Base-by-base conservation (phyloP, 306 rosid genomes). In the Quercus variabilis region DNA sequence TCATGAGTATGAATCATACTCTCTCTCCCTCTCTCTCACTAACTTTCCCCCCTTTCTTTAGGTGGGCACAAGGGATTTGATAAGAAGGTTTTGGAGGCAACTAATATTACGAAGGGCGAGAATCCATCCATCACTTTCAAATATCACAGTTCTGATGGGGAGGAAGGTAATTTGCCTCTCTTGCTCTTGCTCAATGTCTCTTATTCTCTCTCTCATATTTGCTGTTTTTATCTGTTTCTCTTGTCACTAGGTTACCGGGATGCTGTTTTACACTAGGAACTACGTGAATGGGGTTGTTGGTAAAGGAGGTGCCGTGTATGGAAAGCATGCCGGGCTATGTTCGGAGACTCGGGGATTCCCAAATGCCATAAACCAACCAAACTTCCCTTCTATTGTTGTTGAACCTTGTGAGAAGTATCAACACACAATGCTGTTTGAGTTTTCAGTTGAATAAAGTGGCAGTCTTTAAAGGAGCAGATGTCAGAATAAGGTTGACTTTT, bases 311-410 rank as follows among this genome's bases (percentile, higher is more conserved):
- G 91, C 96, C 25, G 83, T 85, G 38, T 92, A 92, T 65, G 91
- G 74, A 77, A 95, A 95, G 88, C 96, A 95, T 74, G 88, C 93
- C 0, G 99, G 92, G 55, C 85, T 95, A 18, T 95, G 99, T 76
- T 74, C 93, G 81, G 97, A 95, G 93, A 95, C 98, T 1, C 99
- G 91, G 57, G 99, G 96, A 25, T 93, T 91, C 83, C 99, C 99
- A 6, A 85, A 95, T 79, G 97, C 98, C 28, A 65, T 93, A 23
- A 91, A 93, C 84, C 86, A 89, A 49, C 83, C 89, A 0, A 87
- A 93, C 77, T 91, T 93, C 74, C 97, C 98, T 0, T 89, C 97
- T 5, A 69, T 93, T 83, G 91, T 93, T 30, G 92, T 93, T 80
- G 86, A 86, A 62, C 92, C 96, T 4, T 94, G 94, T 75, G 90